Evolutionary conservation across 176 grass and related monocot species (phyloP).

Genomic region (Bonia amplexicaulis): DNA sequence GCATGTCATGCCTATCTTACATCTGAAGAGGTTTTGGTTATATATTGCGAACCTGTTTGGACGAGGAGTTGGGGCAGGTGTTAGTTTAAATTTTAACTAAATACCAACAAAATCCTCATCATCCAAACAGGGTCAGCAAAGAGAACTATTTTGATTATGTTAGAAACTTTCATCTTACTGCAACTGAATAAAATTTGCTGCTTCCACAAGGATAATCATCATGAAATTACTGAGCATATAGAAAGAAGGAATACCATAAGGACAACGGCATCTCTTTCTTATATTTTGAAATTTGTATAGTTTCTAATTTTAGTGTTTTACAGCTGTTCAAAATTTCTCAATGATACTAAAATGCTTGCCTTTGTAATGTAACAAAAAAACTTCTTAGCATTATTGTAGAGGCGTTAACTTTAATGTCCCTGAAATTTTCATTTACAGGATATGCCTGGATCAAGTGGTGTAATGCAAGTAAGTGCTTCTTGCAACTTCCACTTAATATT

Average conservation of each 20-base stretch:
- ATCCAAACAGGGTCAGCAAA: background rate
- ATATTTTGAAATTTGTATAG: background rate
- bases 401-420: conserved; percentile 9
- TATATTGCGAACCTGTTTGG: background rate
- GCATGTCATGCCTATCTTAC: background rate
- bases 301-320: background rate
- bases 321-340: background rate
- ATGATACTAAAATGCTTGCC: background rate
- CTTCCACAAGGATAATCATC: background rate
- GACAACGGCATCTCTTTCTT: background rate
- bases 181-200: background rate
- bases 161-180: background rate
- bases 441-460: conserved; percentile 88
- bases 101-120: background rate
- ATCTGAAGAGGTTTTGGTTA: background rate
- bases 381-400: background rate
- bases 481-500: conserved; percentile 10
- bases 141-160: background rate
- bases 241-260: background rate
- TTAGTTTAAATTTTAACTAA: background rate
- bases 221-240: background rate
- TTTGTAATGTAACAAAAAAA: conserved; percentile 5
- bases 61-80: background rate
- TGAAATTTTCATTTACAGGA: conserved; percentile 62
- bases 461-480: conserved; percentile 81